phyloP scores from a whole-genome alignment of 192 early-diverging fungal genomes.

The Coemansia sp. region DNA sequence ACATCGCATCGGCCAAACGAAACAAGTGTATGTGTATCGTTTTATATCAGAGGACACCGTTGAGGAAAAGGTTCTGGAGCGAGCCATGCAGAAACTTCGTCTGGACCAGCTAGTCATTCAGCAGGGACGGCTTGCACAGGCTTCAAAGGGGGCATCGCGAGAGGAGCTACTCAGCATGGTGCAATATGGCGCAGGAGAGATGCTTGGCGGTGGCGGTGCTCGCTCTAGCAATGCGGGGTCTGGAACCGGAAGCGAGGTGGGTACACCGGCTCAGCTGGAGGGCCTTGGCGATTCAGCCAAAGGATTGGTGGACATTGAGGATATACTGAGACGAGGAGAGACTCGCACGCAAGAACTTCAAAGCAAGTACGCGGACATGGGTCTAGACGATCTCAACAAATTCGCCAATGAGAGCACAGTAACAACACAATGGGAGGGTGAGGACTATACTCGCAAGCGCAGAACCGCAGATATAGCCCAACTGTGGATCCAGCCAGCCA shows the following conservation, averaged over 20 bases:
- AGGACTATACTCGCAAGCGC: conserved; percentile 84
- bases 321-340: conserved; percentile 86
- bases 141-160: conserved; percentile 61
- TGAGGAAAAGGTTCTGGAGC: conserved; percentile 96
- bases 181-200: conserved; percentile 88
- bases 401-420: conserved; percentile 70
- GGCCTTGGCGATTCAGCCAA: conserved; percentile 27
- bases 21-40: conserved; percentile 94
- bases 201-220: conserved; percentile 61
- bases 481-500: conserved; percentile 91
- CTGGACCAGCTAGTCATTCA: conserved; percentile 99
- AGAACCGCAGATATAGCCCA: conserved; percentile 40
- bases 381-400: conserved; percentile 90
- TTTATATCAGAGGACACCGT: conserved; percentile 97
- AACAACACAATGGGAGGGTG: conserved; percentile 94
- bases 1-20: conserved; percentile 98
- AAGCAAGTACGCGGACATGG: conserved; percentile 84
- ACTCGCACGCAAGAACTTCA: conserved; percentile 87
- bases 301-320: conserved; percentile 60
- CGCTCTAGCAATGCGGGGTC: conserved; percentile 30
- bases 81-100: conserved; percentile 94
- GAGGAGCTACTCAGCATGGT: conserved; percentile 87
- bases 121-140: conserved; percentile 81
- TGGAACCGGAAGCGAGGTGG: conserved; percentile 28
- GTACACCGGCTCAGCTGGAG: conserved; percentile 46